Base-by-base conservation (phyloP, 345 rosid species). In the Linum lewisii region DNA sequence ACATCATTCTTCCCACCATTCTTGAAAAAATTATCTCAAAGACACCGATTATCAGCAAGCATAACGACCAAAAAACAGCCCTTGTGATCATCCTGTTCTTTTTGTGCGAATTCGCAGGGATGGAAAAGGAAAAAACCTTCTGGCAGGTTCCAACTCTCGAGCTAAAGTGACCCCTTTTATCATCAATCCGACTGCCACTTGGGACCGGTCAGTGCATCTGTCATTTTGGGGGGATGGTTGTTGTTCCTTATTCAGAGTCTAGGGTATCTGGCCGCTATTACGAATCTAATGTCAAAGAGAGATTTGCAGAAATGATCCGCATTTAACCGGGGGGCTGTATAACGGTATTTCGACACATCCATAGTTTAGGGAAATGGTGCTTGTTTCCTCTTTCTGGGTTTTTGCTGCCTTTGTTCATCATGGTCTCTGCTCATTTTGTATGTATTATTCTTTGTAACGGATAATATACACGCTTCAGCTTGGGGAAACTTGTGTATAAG, bases 91-190 rank as follows among this genome's bases (percentile, higher is more conserved):
- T 24, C n/a, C 6, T 26, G 4, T 9, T 47, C 54, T 14, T 58
- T 51, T 54, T 2, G 24, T 21, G 54, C 51, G 37, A 65, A 57
- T 66, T 65, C 23, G 53, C 66, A 92, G 96, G 96, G 96, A 65
- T 92, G 98, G 96, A 92, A 84, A 76, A 84, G 95, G 70, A 84
- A 69, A 79, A 92, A 83, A 57, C 84, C 72, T 0, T 86, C 81
- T 6, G 91, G 95, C 66, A 79, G 74, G 72, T 88, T 92, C 81
- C 90, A 88, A 75, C 84, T 86, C 54, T 92, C 95, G 36, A 66
- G 81, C 18, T 86, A 63, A 79, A 65, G 66, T 53, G 23, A 50
- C 16, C n/a, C n/a, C 66, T 45, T 63, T 64, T 2, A 61, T 24
- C 13, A 5, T 57, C 66, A 63, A 66, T 65, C 57, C 60, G 55